Evolutionary conservation across 805 yeast genomes (phyloP).

Genomic region (Candida dajiaensis): DNA sequence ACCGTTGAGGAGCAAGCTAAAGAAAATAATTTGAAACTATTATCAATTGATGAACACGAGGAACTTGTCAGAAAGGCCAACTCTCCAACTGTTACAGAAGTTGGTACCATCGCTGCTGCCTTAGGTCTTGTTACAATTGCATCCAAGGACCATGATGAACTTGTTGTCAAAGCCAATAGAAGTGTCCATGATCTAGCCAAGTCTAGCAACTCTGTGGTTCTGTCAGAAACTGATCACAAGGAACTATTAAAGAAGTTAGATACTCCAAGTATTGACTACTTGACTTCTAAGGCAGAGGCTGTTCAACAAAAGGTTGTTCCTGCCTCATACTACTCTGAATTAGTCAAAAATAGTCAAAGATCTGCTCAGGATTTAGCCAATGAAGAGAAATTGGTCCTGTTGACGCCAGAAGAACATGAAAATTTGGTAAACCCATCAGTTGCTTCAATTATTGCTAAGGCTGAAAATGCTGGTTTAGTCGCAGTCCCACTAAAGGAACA

Average conservation of each 20-base stretch:
- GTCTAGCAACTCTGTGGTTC: not conserved
- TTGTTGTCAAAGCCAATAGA: slow-evolving; percentile 1
- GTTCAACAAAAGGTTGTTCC: slow-evolving; percentile 9
- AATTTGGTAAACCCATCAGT: slow-evolving; percentile 13
- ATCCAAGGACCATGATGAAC: slow-evolving; percentile 1
- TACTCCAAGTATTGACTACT: slow-evolving; percentile 9
- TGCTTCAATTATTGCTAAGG: slow-evolving; percentile 3
- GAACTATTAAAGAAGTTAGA: slow-evolving; percentile 4
- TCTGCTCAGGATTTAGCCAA: slow-evolving; percentile 16
- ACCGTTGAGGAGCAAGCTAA: slow-evolving; percentile 20
- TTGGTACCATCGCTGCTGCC: slow-evolving; percentile 10
- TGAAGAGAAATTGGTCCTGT: slow-evolving; percentile 20
- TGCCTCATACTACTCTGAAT: slow-evolving; percentile 5
- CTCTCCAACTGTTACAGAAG: slow-evolving; percentile 7
- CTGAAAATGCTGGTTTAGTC: slow-evolving; percentile 6
- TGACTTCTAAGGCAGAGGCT: slow-evolving; percentile 16
- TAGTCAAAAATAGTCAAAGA: slow-evolving; percentile 1
- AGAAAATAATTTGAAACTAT: slow-evolving; percentile 9
- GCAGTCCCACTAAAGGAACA: slow-evolving; percentile 9
- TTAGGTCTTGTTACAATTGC: slow-evolving; percentile 5
- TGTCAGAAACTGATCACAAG: slow-evolving; percentile 5
- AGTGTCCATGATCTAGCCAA: slow-evolving; percentile 3
- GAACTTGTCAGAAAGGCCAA: slow-evolving; percentile 6
- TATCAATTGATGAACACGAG: slow-evolving; percentile 12
- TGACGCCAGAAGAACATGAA: slow-evolving; percentile 18